Evolutionary conservation across 345 rosid species (phyloP).

Genomic region (Citrus unshiu): DNA sequence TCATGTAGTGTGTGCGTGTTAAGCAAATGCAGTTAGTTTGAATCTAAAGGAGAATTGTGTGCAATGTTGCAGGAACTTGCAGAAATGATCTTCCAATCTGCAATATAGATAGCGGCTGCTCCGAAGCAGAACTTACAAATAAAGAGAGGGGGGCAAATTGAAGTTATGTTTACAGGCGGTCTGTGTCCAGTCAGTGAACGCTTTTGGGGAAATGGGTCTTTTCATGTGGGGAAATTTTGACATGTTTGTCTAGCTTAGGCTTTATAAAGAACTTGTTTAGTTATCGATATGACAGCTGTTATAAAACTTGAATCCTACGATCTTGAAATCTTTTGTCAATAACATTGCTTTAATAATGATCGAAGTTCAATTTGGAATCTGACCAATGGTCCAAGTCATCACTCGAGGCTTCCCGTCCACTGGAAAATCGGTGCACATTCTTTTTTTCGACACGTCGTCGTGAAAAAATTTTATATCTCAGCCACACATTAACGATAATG

Average conservation of each 20-base stretch:
- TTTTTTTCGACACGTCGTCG: too few species aligned
- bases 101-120: constrained; percentile 25
- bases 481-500: not conserved
- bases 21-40: not conserved
- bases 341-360: not conserved
- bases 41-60: constrained; percentile 2
- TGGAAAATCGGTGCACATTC: too few species aligned
- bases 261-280: not conserved
- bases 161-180: not conserved
- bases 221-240: not conserved
- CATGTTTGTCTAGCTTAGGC: not conserved
- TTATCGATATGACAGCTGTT: not conserved
- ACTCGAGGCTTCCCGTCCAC: too few species aligned
- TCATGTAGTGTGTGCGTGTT: too few species aligned
- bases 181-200: not conserved
- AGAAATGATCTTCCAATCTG: constrained; percentile 89
- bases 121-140: not conserved
- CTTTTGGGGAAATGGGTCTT: not conserved
- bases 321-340: not conserved
- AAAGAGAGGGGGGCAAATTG: not conserved
- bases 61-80: constrained; percentile 74
- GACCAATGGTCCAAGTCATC: too few species aligned
- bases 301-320: not conserved
- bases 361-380: too few species aligned
- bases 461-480: not conserved